A percentile compares a stretch with the other conserved stretches of the same genome.
These are phyloP conservation scores for Fistulina hepatica DNA, from an alignment of 1,284 basidiomycete genomes.

Conservation along the genomic window DNA sequence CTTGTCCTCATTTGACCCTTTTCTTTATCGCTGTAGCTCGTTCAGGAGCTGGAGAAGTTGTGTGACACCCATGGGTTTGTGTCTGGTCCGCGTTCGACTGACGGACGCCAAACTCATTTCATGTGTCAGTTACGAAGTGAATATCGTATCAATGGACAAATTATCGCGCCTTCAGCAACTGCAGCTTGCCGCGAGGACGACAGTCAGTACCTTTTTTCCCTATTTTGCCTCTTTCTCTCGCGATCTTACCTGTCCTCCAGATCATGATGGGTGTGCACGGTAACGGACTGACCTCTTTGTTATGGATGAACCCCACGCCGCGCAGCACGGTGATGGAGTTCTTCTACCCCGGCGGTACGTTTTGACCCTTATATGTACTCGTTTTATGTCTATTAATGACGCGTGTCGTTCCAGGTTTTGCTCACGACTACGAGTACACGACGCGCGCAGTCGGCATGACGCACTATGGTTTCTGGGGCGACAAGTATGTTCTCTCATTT, in stretches of 20 bases:
- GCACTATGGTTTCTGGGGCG: conserved; percentile 77
- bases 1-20: too few relatives aligned
- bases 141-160: conserved; percentile 75
- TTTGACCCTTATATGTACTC: too few relatives aligned
- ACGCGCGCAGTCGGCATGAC: conserved; percentile 71
- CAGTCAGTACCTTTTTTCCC: conserved; percentile 41
- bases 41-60: conserved; percentile 51
- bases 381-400: too few relatives aligned
- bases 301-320: conserved; percentile 78
- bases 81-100: too few relatives aligned
- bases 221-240: background rate
- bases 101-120: too few relatives aligned
- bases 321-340: conserved; percentile 80
- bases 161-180: conserved; percentile 72
- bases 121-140: conserved; percentile 85
- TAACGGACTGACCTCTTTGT: conserved; percentile 69
- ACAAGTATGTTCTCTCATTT: conserved; percentile 27
- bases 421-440: conserved; percentile 78
- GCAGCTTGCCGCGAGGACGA: conserved; percentile 65
- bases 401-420: too few relatives aligned
- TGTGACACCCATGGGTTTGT: conserved; percentile 58
- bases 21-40: too few relatives aligned
- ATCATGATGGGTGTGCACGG: conserved; percentile 86
- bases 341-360: conserved; percentile 74
- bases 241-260: conserved; percentile 26